phyloP scores from a whole-genome alignment of 768 basidiomycete genomes.

The Tylopilus subfusipes region DNA sequence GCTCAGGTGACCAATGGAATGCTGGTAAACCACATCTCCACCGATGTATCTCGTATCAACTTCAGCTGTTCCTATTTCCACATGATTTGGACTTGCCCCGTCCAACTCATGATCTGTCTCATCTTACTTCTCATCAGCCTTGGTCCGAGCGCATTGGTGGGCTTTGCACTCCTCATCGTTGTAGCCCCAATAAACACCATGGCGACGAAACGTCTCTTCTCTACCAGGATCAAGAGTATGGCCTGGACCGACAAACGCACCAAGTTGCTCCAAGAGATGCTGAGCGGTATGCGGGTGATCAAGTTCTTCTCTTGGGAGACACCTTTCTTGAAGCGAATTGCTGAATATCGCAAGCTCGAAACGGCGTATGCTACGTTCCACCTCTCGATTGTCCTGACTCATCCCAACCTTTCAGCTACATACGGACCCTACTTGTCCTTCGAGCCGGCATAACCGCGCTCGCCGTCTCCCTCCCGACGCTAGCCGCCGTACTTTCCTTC shows the following conservation, averaged over 20 bases:
- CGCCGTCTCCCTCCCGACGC: slow-evolving; percentile 65
- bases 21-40: slow-evolving; percentile 91
- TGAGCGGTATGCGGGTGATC: slow-evolving; percentile 88
- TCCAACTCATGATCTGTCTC: slow-evolving; percentile 77
- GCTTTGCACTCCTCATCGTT: slow-evolving; percentile 62
- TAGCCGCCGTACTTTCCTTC: slow-evolving; percentile 76
- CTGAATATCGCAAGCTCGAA: slow-evolving; percentile 67
- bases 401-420: slow-evolving; percentile 40
- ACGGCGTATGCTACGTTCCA: slow-evolving; percentile 43
- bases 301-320: slow-evolving; percentile 89
- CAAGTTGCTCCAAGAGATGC: slow-evolving; percentile 83
- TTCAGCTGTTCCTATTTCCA: slow-evolving; percentile 81
- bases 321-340: slow-evolving; percentile 74
- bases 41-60: slow-evolving; percentile 88
- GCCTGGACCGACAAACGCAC: slow-evolving; percentile 87
- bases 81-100: slow-evolving; percentile 72
- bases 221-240: slow-evolving; percentile 71
- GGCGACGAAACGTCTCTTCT: slow-evolving; percentile 63
- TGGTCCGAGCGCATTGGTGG: slow-evolving; percentile 55
- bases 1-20: slow-evolving; percentile 82
- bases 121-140: slow-evolving; percentile 70
- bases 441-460: slow-evolving; percentile 67
- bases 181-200: slow-evolving; percentile 69
- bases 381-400: slow-evolving; percentile 1
- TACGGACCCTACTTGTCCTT: slow-evolving; percentile 63